Evolutionary conservation across 805 yeast species (phyloP).

Genomic region (Starmera dryadoides): DNA sequence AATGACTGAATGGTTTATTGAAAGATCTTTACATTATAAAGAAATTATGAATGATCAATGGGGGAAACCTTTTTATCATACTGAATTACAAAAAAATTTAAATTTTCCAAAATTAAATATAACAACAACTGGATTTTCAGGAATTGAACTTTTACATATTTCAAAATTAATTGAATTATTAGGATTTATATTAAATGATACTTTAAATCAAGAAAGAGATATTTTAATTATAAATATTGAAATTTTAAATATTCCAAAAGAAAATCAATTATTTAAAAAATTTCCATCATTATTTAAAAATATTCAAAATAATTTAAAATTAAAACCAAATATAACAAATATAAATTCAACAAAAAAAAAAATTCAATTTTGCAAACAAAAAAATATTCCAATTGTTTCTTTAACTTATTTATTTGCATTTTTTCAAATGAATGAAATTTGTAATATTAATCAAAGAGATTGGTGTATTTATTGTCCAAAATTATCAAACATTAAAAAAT

Average conservation of each 20-base stretch:
- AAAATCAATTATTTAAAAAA: constrained; percentile 32
- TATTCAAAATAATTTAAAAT: constrained; percentile 13
- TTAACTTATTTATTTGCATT: constrained; percentile 48
- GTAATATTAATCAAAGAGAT: constrained; percentile 34
- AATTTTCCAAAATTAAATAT: constrained; percentile 15
- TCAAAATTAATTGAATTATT: constrained; percentile 51
- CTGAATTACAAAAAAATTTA: constrained; percentile 16
- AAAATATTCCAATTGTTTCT: constrained; percentile 54
- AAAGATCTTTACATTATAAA: constrained; percentile 58
- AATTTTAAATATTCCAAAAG: constrained; percentile 32
- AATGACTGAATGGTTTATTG: constrained; percentile 78
- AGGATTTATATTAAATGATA: constrained; percentile 43
- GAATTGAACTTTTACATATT: constrained; percentile 67
- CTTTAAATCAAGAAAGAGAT: constrained; percentile 45
- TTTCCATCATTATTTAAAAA: constrained; percentile 22
- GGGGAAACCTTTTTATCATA: constrained; percentile 41
- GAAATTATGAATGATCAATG: constrained; percentile 47
- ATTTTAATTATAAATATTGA: constrained; percentile 48
- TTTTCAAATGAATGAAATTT: constrained; percentile 28
- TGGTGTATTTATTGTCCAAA: constrained; percentile 55
- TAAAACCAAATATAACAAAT: constrained; percentile 16
- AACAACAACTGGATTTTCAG: constrained; percentile 68
- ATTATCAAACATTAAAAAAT: constrained; percentile 17
- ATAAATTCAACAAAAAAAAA: constrained; percentile 42
- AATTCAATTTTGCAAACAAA: constrained; percentile 48